Evolutionary conservation across 257 asterid species (phyloP).

Genomic region (Osmanthus fragrans): DNA sequence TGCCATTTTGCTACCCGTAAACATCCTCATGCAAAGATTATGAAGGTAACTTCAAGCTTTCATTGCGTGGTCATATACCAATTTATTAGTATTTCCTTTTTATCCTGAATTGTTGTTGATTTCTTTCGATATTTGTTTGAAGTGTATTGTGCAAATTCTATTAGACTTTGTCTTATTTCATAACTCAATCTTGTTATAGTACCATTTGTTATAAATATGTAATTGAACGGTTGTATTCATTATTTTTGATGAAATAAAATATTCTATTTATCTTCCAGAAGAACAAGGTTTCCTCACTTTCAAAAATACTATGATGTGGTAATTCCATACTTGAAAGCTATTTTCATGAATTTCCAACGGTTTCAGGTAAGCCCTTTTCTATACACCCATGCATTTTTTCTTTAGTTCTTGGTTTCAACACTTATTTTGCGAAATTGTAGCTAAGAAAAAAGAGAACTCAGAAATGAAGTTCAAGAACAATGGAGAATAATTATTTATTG

Average conservation of each 20-base stretch:
- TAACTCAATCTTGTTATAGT: background rate
- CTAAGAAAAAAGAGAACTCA: too few species aligned
- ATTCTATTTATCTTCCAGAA: background rate
- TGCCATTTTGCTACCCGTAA: slow-evolving; percentile 80
- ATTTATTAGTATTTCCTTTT: slow-evolving; percentile 10
- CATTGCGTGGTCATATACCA: background rate
- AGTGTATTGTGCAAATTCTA: background rate
- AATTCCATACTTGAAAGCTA: too few species aligned
- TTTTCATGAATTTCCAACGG: too few species aligned
- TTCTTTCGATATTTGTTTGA: background rate
- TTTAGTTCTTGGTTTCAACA: too few species aligned
- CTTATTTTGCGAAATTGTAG: too few species aligned
- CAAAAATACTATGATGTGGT: background rate
- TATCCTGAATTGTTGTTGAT: background rate
- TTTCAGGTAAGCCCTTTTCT: too few species aligned
- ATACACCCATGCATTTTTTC: too few species aligned
- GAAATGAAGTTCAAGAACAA: too few species aligned
- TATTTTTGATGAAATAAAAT: background rate
- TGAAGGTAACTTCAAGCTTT: slow-evolving; percentile 55
- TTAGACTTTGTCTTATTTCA: background rate
- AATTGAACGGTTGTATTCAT: background rate
- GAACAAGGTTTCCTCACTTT: background rate
- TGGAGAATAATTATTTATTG: too few species aligned
- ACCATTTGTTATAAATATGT: background rate
- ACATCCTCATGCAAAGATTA: slow-evolving; percentile 79